Percentiles rank a stretch among this genome's conserved stretches.
These are phyloP conservation scores for Puccinia brachypodii DNA, from an alignment of 1,284 basidiomycete species.

Conservation along the genomic window DNA sequence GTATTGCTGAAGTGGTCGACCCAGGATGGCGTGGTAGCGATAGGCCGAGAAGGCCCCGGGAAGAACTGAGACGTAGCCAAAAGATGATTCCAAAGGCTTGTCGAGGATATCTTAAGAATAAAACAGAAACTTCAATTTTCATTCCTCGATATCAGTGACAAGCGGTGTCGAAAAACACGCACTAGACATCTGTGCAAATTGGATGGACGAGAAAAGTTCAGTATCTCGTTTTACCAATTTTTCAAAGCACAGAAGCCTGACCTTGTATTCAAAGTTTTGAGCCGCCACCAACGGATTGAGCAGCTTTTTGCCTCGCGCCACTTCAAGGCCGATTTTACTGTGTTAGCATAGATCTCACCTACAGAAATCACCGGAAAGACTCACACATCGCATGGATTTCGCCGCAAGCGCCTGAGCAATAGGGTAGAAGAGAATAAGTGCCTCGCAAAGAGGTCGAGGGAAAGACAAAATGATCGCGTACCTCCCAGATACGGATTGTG, in stretches of 20 bases:
- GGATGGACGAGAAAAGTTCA: not conserved
- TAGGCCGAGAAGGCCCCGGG: conserved; percentile 97
- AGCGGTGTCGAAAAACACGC: not conserved
- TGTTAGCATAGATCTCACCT: not conserved
- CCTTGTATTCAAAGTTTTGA: conserved; percentile 95
- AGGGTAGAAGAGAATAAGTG: not conserved
- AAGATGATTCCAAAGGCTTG: conserved; percentile 89
- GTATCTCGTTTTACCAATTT: not conserved
- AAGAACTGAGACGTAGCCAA: conserved; percentile 91
- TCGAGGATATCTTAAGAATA: conserved; percentile 59
- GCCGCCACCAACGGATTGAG: conserved; percentile 77
- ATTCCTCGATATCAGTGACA: not conserved
- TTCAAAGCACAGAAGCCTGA: not conserved
- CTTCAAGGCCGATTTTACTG: conserved; percentile 60
- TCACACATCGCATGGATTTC: conserved; percentile 55
- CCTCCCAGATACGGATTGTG: conserved; percentile 79
- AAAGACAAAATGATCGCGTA: not conserved
- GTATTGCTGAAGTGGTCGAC: conserved; percentile 90
- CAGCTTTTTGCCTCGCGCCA: conserved; percentile 88
- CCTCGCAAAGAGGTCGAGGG: not conserved
- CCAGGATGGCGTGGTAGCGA: conserved; percentile 84
- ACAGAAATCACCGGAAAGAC: conserved; percentile 10
- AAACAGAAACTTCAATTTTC: not conserved
- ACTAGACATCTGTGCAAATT: conserved; percentile 46
- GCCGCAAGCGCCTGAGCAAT: conserved; percentile 71